Conservation (phyloP, 306 rosid species). For the Dryas alaskensis region DNA sequence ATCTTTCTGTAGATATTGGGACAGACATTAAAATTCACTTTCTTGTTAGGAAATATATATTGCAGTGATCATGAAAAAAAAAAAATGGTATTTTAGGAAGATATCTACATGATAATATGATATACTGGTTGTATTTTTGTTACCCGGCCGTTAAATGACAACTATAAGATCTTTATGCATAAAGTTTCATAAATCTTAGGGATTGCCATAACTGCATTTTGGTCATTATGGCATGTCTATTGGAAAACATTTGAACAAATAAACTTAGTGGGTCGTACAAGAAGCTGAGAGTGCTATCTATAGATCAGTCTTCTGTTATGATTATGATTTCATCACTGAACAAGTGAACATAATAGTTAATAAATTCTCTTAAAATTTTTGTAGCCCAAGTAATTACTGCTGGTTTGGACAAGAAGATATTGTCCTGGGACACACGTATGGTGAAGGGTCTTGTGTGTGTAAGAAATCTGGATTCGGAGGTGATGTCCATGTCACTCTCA, state of each 20-base stretch:
- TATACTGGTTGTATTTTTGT: background rate
- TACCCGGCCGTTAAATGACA: background rate
- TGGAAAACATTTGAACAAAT: background rate
- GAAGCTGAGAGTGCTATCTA: background rate
- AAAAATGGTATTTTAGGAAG: no score
- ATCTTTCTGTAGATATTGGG: background rate
- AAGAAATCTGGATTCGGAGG: conserved; percentile 49
- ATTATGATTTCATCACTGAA: background rate
- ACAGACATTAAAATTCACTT: no score
- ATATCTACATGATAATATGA: no score
- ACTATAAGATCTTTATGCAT: background rate
- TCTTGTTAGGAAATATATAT: background rate
- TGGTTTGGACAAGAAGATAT: conserved; percentile 69
- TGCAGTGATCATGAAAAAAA: no score
- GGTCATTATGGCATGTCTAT: background rate
- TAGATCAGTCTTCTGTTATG: conserved; percentile 14
- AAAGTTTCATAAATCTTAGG: background rate
- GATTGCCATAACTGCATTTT: background rate
- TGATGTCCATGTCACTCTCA: conserved; percentile 62
- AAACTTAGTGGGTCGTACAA: background rate
- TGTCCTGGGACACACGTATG: conserved; percentile 60
- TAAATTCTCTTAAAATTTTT: conserved; percentile 2
- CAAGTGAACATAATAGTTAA: background rate
- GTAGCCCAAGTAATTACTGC: conserved; percentile 71
- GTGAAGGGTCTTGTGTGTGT: conserved; percentile 36